These are phyloP conservation scores for Alternaria rosae DNA, from an alignment of 2,329 filamentous ascomycete genomes.

Conservation along the genomic window DNA sequence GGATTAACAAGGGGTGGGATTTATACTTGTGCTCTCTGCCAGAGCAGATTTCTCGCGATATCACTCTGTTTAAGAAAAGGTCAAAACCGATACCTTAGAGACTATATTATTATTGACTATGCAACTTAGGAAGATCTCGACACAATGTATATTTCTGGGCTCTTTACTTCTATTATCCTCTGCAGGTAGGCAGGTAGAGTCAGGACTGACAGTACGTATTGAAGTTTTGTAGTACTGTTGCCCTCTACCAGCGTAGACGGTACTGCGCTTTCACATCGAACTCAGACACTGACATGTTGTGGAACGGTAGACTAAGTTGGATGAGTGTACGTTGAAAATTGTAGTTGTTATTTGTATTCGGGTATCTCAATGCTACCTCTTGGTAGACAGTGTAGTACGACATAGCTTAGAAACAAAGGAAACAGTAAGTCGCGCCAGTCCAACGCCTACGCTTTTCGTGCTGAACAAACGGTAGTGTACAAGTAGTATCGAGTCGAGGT, in stretches of 20 bases:
- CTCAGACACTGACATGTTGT: not conserved
- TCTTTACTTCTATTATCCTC: no score
- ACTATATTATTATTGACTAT: no score
- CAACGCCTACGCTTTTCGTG: slow-evolving; percentile 1
- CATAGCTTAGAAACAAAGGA: not conserved
- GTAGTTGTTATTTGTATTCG: not conserved
- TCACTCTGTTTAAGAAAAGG: no score
- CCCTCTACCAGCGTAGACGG: no score
- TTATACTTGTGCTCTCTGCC: no score
- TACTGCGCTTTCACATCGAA: not conserved
- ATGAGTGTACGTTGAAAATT: not conserved
- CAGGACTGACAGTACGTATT: no score
- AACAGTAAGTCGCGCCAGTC: not conserved
- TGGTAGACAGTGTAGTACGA: not conserved
- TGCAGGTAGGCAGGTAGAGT: no score
- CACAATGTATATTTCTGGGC: no score
- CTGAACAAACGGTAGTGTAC: not conserved
- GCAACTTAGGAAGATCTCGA: no score
- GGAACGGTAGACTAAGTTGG: not conserved
- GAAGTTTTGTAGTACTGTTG: no score
- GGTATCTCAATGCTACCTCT: slow-evolving; percentile 1
- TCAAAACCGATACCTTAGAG: no score
- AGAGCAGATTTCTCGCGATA: no score
- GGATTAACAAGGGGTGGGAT: not conserved
- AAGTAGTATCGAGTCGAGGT: not conserved